Conservation (phyloP, 2,329 filamentous ascomycete species). For the Rugonectria rugulosa region DNA sequence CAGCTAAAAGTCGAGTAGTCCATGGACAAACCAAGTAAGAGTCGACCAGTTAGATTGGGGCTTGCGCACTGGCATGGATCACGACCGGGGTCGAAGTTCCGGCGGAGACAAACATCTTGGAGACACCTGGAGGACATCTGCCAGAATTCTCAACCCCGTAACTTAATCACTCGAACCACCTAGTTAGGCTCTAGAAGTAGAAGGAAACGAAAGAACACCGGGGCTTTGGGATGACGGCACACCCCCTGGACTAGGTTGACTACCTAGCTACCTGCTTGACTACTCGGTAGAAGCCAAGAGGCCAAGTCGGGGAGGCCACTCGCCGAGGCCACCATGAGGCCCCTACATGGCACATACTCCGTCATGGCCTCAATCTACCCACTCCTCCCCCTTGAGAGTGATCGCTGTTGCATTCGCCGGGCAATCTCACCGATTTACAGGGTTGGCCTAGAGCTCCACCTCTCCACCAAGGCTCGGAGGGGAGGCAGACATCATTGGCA, state of each 20-base stretch:
- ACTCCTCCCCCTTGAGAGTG: slow-evolving; percentile 29
- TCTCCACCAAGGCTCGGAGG: slow-evolving; percentile 24
- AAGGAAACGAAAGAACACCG: slow-evolving; percentile 26
- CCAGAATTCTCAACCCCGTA: too few species aligned
- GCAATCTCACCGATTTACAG: slow-evolving; percentile 35
- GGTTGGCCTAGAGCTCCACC: slow-evolving; percentile 32
- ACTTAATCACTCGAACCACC: slow-evolving; percentile 13
- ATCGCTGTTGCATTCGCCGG: slow-evolving; percentile 34
- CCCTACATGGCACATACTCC: slow-evolving; percentile 18
- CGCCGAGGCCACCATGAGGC: slow-evolving; percentile 25
- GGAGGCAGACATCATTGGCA: too few species aligned
- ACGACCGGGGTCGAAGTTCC: slow-evolving; percentile 30
- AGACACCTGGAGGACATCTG: too few species aligned
- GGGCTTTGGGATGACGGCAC: slow-evolving; percentile 35
- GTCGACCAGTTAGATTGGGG: background rate
- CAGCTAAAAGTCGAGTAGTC: background rate
- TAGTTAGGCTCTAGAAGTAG: slow-evolving; percentile 21
- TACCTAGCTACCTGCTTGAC: background rate
- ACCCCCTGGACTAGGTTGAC: slow-evolving; percentile 9
- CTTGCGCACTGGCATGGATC: slow-evolving; percentile 12
- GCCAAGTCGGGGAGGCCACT: too few species aligned
- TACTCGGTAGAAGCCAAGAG: too few species aligned
- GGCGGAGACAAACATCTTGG: too few species aligned
- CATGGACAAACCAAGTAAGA: background rate
- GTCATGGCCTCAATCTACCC: background rate